Evolutionary conservation across 2,329 filamentous ascomycete species (phyloP).

Genomic region (Alternaria brassicae): DNA sequence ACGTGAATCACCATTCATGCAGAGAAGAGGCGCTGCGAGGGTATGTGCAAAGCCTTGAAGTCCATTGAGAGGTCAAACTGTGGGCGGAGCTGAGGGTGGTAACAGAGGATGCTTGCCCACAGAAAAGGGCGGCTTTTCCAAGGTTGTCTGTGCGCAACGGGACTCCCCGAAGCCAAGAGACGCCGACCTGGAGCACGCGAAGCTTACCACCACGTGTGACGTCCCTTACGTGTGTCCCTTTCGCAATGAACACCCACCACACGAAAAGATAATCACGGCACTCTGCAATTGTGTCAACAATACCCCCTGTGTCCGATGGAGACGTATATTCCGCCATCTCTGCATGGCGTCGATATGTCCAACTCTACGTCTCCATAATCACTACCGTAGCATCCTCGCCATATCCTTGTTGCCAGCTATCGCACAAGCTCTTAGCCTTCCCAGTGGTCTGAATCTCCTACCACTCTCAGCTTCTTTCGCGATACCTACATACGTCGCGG

Average conservation of each 20-base stretch:
- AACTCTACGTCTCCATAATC: slow-evolving; percentile 28
- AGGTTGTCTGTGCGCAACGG: slow-evolving; percentile 1
- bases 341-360: slow-evolving; percentile 11
- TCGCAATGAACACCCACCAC: not conserved
- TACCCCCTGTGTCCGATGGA: not conserved
- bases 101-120: not conserved
- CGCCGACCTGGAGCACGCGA: not conserved
- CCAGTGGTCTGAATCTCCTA: not conserved
- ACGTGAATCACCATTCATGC: not conserved
- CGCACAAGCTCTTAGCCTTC: slow-evolving; percentile 1
- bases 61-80: not conserved
- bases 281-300: not conserved
- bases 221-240: not conserved
- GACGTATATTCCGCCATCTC: not conserved
- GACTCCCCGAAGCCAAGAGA: slow-evolving; percentile 2
- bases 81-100: not conserved
- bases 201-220: not conserved
- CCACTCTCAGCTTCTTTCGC: slow-evolving; percentile 11
- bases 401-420: slow-evolving; percentile 10
- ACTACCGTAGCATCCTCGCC: slow-evolving; percentile 14
- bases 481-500: slow-evolving; percentile 23
- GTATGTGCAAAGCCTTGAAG: not conserved
- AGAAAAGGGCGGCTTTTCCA: not conserved
- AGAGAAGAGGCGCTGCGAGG: not conserved
- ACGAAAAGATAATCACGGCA: not conserved